Conservation (phyloP, 1,284 basidiomycete genomes). For the Tilletia setariae region DNA sequence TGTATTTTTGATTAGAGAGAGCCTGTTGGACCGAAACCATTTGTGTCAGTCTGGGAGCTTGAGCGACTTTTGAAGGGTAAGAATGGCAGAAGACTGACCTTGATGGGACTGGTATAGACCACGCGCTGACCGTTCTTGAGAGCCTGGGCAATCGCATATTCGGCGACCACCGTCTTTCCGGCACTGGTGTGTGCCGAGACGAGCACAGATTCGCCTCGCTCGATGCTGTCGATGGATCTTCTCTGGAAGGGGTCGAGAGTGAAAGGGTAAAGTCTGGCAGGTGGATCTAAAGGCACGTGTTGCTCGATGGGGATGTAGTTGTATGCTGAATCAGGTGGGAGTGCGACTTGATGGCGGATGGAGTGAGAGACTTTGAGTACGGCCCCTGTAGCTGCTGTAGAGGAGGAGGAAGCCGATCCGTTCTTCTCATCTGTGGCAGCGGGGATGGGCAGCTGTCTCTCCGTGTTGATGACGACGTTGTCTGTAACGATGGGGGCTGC, state of each 20-base stretch:
- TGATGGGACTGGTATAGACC: conserved; percentile 99
- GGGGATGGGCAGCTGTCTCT: background rate
- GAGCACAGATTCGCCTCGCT: conserved; percentile 93
- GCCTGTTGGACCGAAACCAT: conserved; percentile 47
- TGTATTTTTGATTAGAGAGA: conserved; percentile 96
- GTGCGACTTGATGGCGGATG: conserved; percentile 88
- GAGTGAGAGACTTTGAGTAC: conserved; percentile 37
- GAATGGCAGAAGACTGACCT: conserved; percentile 63
- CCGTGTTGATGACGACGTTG: background rate
- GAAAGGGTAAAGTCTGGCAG: conserved; percentile 90
- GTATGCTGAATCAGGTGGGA: conserved; percentile 74
- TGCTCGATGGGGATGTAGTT: conserved; percentile 85
- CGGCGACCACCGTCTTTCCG: conserved; percentile 97
- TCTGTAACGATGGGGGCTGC: conserved; percentile 10
- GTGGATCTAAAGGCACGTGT: conserved; percentile 86
- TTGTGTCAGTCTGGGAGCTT: background rate
- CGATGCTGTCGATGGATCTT: conserved; percentile 89
- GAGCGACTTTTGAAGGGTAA: background rate
- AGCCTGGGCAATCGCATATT: conserved; percentile 98
- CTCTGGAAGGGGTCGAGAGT: conserved; percentile 95
- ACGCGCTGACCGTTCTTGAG: conserved; percentile 87
- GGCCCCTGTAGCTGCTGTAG: background rate
- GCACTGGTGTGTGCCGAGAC: conserved; percentile 99
- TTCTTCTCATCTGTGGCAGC: background rate
- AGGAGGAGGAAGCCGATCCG: background rate